A percentile compares a stretch with the other conserved stretches of the same genome.
Evolutionary conservation across 345 rosid genomes (phyloP).

Genomic region (Anastatica hierochuntica): DNA sequence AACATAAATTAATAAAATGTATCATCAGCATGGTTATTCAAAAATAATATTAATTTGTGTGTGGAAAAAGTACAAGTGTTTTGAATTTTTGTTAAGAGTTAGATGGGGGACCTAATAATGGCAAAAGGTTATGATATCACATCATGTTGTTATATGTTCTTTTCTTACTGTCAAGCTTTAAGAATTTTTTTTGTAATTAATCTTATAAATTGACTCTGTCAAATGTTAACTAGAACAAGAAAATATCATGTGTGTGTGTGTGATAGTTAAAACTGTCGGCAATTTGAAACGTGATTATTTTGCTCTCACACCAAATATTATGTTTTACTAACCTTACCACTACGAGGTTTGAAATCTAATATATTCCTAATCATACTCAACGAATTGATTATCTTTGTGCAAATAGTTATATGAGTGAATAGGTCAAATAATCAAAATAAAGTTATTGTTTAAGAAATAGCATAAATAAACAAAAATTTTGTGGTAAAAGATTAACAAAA

Average conservation of each 20-base stretch:
- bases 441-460: no score
- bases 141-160: conserved; percentile 20
- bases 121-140: conserved; percentile 35
- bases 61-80: conserved; percentile 6
- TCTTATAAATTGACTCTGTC: conserved; percentile 18
- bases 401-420: no score
- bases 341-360: not conserved
- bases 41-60: not conserved
- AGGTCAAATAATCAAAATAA: no score
- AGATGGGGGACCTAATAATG: conserved; percentile 44
- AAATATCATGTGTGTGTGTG: conserved; percentile 6
- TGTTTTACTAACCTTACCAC: not conserved
- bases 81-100: conserved; percentile 27
- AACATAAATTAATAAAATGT: not conserved
- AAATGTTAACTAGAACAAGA: conserved; percentile 7
- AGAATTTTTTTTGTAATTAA: conserved; percentile 2
- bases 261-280: not conserved
- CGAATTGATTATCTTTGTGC: not conserved
- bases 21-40: not conserved
- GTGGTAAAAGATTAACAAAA: no score
- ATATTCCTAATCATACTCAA: not conserved
- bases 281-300: not conserved
- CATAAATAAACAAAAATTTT: no score
- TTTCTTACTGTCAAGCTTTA: conserved; percentile 22
- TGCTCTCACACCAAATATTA: not conserved